These are phyloP conservation scores for Hamamelis virginiana DNA, from an alignment of 164 flowering plant species.

Conservation along the genomic window DNA sequence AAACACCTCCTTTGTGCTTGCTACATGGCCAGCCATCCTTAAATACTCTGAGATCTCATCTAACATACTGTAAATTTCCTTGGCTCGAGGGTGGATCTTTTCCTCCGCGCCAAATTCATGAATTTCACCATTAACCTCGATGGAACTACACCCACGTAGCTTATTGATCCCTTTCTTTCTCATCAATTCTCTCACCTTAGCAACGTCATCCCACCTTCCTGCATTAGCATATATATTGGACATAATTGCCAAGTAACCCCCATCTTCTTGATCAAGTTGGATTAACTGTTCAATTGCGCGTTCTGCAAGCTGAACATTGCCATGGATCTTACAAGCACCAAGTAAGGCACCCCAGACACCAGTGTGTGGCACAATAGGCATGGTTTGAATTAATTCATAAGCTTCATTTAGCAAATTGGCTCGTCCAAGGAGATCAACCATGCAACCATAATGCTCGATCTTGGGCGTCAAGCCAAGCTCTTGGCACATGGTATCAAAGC, in stretches of 20 bases:
- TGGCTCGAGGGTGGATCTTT: conserved; percentile 30
- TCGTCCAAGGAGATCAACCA: conserved; percentile 41
- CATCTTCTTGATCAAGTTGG: conserved; percentile 28
- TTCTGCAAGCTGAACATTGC: conserved; percentile 36
- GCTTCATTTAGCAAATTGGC: conserved; percentile 36
- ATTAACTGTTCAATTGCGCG: conserved; percentile 28
- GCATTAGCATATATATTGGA: conserved; percentile 47
- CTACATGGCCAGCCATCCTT: conserved; percentile 30
- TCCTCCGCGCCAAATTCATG: conserved; percentile 42
- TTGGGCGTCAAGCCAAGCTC: conserved; percentile 27
- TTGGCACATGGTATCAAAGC: conserved; percentile 22
- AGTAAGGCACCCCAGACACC: conserved; percentile 42
- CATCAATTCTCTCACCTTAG: conserved; percentile 35
- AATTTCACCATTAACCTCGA: conserved; percentile 29
- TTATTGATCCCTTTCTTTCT: conserved; percentile 29
- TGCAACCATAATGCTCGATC: conserved; percentile 36
- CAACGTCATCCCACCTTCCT: conserved; percentile 37
- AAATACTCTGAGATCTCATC: conserved; percentile 34
- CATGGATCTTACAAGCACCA: conserved; percentile 35
- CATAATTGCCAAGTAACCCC: conserved; percentile 35
- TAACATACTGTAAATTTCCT: conserved; percentile 33
- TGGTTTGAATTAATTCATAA: conserved; percentile 25
- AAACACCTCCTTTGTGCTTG: conserved; percentile 38
- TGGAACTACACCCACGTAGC: conserved; percentile 29
- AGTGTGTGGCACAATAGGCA: conserved; percentile 31